Conservation (phyloP, 805 yeast species). For the Metschnikowia picachoensis region DNA sequence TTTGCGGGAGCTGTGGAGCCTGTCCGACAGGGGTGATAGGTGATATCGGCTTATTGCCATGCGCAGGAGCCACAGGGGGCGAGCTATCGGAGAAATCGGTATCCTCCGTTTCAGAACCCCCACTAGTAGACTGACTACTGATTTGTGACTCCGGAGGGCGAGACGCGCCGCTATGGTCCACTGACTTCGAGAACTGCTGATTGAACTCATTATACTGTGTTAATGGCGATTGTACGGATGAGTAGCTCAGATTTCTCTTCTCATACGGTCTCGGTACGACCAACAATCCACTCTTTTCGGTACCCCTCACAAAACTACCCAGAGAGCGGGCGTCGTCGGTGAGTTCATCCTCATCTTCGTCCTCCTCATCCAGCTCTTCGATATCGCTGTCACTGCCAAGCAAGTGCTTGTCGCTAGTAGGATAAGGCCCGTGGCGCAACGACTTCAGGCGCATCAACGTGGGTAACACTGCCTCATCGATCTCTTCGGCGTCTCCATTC, state of each 20-base stretch:
- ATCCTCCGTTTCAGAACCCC: slow-evolving; percentile 10
- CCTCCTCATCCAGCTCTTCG: slow-evolving; percentile 22
- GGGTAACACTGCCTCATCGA: slow-evolving; percentile 35
- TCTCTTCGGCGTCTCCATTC: slow-evolving; percentile 34
- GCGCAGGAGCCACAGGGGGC: slow-evolving; percentile 14
- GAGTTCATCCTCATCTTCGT: slow-evolving; percentile 19
- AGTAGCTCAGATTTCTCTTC: slow-evolving; percentile 30
- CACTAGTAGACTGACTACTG: slow-evolving; percentile 5
- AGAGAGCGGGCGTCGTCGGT: neutral
- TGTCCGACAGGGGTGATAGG: slow-evolving; percentile 1
- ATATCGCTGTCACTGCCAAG: slow-evolving; percentile 28
- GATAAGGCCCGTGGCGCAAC: slow-evolving; percentile 30
- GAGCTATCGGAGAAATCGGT: neutral
- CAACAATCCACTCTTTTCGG: slow-evolving; percentile 13
- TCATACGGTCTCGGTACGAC: slow-evolving; percentile 23
- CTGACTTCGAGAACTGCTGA: slow-evolving; percentile 31
- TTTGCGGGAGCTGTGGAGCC: slow-evolving; percentile 14
- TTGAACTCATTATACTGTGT: slow-evolving; percentile 42
- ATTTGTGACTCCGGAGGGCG: slow-evolving; percentile 1
- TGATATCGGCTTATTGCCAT: slow-evolving; percentile 1
- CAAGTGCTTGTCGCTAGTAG: slow-evolving; percentile 35
- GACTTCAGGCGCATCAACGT: slow-evolving; percentile 26
- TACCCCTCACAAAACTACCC: neutral
- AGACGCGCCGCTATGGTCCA: slow-evolving; percentile 14
- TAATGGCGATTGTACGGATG: slow-evolving; percentile 41